phyloP scores from a whole-genome alignment of 768 basidiomycete genomes.

The Podaxis rugospora region DNA sequence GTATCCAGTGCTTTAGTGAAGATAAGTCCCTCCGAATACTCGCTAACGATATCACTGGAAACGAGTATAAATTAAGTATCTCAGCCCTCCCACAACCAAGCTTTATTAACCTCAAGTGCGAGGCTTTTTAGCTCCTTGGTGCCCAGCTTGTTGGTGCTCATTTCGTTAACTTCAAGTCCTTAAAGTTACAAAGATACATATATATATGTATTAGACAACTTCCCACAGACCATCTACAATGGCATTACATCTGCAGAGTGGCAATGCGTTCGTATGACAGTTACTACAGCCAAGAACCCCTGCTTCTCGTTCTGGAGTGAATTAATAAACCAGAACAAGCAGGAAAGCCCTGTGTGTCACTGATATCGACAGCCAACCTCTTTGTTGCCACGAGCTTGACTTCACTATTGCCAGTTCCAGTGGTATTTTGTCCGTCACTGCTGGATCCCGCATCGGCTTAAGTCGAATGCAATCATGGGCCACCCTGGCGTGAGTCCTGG shows the following conservation, averaged over 20 bases:
- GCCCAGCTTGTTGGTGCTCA: neutral
- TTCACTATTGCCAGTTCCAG: constrained; percentile 22
- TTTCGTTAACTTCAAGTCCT: neutral
- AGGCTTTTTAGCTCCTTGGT: neutral
- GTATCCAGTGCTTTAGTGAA: neutral
- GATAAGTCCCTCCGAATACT: neutral
- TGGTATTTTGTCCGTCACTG: constrained; percentile 25
- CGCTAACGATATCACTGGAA: neutral
- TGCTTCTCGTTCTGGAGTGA: constrained; percentile 10
- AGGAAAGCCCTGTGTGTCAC: constrained; percentile 15
- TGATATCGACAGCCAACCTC: constrained; percentile 28
- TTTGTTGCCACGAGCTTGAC: constrained; percentile 31
- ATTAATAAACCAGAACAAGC: neutral
- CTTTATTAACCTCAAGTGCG: neutral
- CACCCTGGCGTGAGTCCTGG: constrained; percentile 25
- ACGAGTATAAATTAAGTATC: neutral
- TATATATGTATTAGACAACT: constrained; percentile 18
- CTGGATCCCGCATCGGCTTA: constrained; percentile 28
- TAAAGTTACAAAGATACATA: neutral
- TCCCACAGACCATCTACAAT: constrained; percentile 25
- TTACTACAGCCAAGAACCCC: constrained; percentile 27
- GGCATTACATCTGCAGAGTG: constrained; percentile 22
- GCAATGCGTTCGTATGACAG: constrained; percentile 33
- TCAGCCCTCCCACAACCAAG: neutral
- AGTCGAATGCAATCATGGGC: constrained; percentile 27